Evolutionary conservation across 345 rosid genomes (phyloP), one percentile per base, ranked within the genome.

Genomic region (Rubroshorea leprosula): DNA sequence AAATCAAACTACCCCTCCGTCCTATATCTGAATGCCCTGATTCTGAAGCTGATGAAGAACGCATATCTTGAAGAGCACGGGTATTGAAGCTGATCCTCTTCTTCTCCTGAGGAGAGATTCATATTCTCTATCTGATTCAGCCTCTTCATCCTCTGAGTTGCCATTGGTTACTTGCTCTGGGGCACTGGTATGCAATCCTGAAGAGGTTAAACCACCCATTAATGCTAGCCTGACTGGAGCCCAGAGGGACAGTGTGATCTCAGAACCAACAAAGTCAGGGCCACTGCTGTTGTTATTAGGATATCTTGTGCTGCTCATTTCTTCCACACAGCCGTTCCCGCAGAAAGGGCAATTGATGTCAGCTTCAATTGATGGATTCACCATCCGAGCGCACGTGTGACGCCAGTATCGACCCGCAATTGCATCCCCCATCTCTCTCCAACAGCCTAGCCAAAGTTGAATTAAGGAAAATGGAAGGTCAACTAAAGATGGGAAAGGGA

Each of bases 351-450:
- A 90, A 64, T 68, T 72, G 57, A 72, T 50, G 14, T 71, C 79
- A 23, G 35, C 73, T 55, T 66, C 89, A 29, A 51, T 52, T 2
- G 55, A 27, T 11, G 83, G 89, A 51, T 52, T 71, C 65, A 90
- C 89, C 52, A 64, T 54, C 25, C 54, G 81, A 35, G 73, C 72
- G 55, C 86, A 87, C 66, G 75, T 51, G 78, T 87, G 72, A 68
- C 93, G 87, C 84, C 97, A 90, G 27, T 69, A 82, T 15, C 64
- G 74, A 49, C 71, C 61, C 13, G 66, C 66, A 74, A 55, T 71
- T 57, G 78, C 55, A 55, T 80, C 92, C 68, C 71, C 89, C 92
- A 86, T 82, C 64, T 63, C 54, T 56, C 6, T 51, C 11, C 25
- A 56, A 47, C 60, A 63, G 27, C 60, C 49, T 64, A 35, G 29